Conservation (phyloP, 2,329 filamentous ascomycete species). For the Nigrospora sphaerica region DNA sequence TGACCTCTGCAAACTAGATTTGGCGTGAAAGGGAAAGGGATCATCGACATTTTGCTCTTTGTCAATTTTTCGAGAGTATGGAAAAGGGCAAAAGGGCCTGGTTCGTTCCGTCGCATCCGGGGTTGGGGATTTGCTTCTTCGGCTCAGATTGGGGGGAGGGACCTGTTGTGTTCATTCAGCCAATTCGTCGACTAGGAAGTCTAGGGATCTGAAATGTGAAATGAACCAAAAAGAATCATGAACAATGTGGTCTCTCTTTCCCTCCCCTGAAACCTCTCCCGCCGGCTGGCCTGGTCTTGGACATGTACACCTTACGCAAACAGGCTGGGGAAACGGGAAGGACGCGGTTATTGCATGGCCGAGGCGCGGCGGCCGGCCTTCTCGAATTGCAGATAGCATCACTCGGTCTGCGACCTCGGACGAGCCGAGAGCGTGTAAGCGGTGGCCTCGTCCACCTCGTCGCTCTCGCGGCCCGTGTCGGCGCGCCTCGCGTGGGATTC, state of each 20-base stretch:
- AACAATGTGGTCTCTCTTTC: neutral
- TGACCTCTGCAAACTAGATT: conserved; percentile 25
- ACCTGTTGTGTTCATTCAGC: conserved; percentile 26
- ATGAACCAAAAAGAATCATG: conserved; percentile 20
- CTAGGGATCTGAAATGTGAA: conserved; percentile 25
- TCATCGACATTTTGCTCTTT: conserved; percentile 24
- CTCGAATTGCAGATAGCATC: no score
- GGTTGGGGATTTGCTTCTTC: conserved; percentile 6
- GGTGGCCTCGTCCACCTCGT: no score
- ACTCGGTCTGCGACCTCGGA: no score
- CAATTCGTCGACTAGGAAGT: conserved; percentile 24
- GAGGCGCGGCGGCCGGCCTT: no score
- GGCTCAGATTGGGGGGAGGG: conserved; percentile 13
- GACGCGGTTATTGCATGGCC: no score
- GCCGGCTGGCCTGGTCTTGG: no score
- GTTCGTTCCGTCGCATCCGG: conserved; percentile 3
- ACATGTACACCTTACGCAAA: no score
- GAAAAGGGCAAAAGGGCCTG: conserved; percentile 6
- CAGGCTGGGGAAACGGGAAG: no score
- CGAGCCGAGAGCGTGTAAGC: no score
- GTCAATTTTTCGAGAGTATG: conserved; percentile 16
- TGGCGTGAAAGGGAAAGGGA: conserved; percentile 25
- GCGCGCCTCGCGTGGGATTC: no score
- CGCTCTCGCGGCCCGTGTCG: no score
- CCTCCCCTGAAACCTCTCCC: no score